phyloP scores from a whole-genome alignment of 257 asterid genomes.

The Cynanchum wilfordii region DNA sequence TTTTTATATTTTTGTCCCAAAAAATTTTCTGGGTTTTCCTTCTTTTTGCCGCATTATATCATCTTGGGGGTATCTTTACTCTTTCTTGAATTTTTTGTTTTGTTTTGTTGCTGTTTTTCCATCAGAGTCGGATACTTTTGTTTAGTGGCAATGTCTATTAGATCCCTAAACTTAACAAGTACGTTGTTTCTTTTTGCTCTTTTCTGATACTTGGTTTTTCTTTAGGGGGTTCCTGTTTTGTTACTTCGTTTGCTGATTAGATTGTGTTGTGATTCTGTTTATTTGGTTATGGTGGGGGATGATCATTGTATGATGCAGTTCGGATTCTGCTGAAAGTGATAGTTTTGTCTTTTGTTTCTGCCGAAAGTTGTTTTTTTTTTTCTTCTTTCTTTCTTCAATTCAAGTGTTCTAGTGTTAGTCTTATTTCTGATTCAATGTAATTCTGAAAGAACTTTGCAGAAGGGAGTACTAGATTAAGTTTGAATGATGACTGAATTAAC shows the following conservation, averaged over 20 bases:
- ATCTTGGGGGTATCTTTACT: constrained; percentile 20
- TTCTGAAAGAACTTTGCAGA: neutral
- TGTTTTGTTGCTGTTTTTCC: constrained; percentile 9
- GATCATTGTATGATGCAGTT: constrained; percentile 23
- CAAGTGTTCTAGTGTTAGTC: neutral
- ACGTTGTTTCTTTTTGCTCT: constrained; percentile 15
- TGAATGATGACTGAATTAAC: neutral
- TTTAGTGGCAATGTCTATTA: constrained; percentile 23
- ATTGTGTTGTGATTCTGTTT: constrained; percentile 16
- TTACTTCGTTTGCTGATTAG: constrained; percentile 8
- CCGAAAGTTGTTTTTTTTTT: constrained; percentile 5
- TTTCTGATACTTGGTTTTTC: constrained; percentile 14
- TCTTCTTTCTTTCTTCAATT: constrained; percentile 6
- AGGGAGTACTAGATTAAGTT: neutral
- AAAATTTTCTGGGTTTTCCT: constrained; percentile 18
- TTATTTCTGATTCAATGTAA: neutral
- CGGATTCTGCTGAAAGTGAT: constrained; percentile 3
- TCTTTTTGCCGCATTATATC: constrained; percentile 10
- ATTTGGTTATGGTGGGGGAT: constrained; percentile 32
- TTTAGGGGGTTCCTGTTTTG: constrained; percentile 15
- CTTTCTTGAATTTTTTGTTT: constrained; percentile 7
- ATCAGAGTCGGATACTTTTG: constrained; percentile 26
- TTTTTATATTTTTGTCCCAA: constrained; percentile 2
- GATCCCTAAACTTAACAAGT: constrained; percentile 37
- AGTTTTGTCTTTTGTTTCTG: neutral